phyloP scores from a whole-genome alignment of 106 monocot species.

The Vanilla planifolia region DNA sequence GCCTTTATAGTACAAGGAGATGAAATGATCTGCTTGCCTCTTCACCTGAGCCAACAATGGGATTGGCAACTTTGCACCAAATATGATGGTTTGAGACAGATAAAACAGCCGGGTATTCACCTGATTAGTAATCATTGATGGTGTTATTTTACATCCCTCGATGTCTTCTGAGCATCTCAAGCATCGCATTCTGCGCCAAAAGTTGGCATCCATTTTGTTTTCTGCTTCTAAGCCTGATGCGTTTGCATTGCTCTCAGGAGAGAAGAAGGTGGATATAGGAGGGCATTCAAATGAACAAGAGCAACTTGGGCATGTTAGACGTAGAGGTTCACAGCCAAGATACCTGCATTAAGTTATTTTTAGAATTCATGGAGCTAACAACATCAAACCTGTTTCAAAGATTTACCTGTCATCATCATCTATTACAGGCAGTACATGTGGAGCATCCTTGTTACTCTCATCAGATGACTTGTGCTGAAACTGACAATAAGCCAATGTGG shows the following conservation, averaged over 20 bases:
- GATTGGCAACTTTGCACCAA: neutral
- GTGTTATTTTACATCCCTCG: slow-evolving; percentile 55
- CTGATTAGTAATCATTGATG: slow-evolving; percentile 84
- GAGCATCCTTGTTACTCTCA: slow-evolving; percentile 40
- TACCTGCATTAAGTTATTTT: slow-evolving; percentile 36
- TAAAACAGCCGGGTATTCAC: slow-evolving; percentile 19
- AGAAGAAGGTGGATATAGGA: slow-evolving; percentile 59
- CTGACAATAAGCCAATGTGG: slow-evolving; percentile 16
- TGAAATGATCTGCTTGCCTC: slow-evolving; percentile 79
- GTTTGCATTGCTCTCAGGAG: slow-evolving; percentile 10
- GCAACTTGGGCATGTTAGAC: slow-evolving; percentile 81
- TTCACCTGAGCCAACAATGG: slow-evolving; percentile 49
- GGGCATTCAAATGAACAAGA: slow-evolving; percentile 86
- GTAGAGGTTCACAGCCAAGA: slow-evolving; percentile 65
- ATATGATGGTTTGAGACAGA: neutral
- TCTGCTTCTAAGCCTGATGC: slow-evolving; percentile 21
- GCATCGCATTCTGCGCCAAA: slow-evolving; percentile 74
- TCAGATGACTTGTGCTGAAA: slow-evolving; percentile 55
- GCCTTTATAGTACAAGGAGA: slow-evolving; percentile 68
- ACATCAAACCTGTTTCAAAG: neutral
- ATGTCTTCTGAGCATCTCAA: slow-evolving; percentile 63
- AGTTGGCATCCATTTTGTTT: slow-evolving; percentile 28
- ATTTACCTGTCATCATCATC: slow-evolving; percentile 85
- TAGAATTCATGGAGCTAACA: neutral
- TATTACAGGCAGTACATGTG: slow-evolving; percentile 30